Conservation (phyloP, 352 stramenopile genomes). For the Phytophthora chlamydospora region DNA sequence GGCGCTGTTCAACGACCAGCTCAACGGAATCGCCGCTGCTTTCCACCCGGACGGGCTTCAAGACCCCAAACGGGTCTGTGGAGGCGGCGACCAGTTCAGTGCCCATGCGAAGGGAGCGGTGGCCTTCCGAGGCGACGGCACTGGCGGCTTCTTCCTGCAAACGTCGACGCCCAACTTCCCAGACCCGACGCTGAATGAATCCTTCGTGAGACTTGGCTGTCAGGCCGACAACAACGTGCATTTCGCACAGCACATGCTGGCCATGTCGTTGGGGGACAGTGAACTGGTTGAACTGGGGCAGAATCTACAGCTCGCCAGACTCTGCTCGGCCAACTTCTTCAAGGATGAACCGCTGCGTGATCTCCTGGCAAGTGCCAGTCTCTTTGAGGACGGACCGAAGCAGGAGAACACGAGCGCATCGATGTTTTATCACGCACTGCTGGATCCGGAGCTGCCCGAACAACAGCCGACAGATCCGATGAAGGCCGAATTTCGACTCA, state of each 20-base stretch:
- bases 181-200: conserved; percentile 48
- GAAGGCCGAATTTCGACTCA: conserved; percentile 36
- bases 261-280: conserved; percentile 56
- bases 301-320: conserved; percentile 56
- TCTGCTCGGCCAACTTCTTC: conserved; percentile 82
- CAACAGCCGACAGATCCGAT: conserved; percentile 39
- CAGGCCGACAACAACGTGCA: conserved; percentile 81
- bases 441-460: conserved; percentile 43
- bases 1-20: conserved; percentile 82
- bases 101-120: conserved; percentile 79
- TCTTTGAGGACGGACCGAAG: conserved; percentile 47
- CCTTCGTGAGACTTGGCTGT: conserved; percentile 75
- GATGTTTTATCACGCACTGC: conserved; percentile 54
- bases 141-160: conserved; percentile 74
- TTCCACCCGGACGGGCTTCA: conserved; percentile 20
- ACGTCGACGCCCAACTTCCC: conserved; percentile 82
- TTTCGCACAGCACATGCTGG: conserved; percentile 77
- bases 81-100: conserved; percentile 60
- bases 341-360: conserved; percentile 37
- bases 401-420: conserved; percentile 35
- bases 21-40: conserved; percentile 64
- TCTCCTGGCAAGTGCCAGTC: conserved; percentile 39
- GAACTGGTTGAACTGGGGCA: conserved; percentile 50
- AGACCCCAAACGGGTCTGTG: conserved; percentile 44
- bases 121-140: conserved; percentile 43